Evolutionary conservation across 176 grass and related monocot species (phyloP).

Genomic region (Hyparrhenia diplandra): DNA sequence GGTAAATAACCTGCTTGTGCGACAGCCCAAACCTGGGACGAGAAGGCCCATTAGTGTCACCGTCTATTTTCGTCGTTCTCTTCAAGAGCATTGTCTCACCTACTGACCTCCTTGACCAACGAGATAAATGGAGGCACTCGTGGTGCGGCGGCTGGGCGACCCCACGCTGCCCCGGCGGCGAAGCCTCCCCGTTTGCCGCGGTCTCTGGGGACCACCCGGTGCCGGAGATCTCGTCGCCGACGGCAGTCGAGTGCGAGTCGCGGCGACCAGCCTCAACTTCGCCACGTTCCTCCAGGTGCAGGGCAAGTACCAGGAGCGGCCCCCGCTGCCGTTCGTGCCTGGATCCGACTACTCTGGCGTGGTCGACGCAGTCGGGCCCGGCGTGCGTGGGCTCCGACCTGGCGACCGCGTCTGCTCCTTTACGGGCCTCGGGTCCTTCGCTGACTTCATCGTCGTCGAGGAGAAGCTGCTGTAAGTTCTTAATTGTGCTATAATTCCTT

Average conservation of each 20-base stretch:
- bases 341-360: slow-evolving; percentile 84
- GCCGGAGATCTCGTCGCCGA: slow-evolving; percentile 52
- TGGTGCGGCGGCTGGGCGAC: slow-evolving; percentile 69
- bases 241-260: slow-evolving; percentile 67
- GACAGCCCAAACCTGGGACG: not conserved
- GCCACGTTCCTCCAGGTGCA: slow-evolving; percentile 82
- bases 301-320: slow-evolving; percentile 86
- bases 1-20: no score
- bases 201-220: slow-evolving; percentile 40
- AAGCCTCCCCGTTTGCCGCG: slow-evolving; percentile 42
- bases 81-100: not conserved
- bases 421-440: slow-evolving; percentile 51
- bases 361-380: slow-evolving; percentile 71
- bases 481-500: not conserved
- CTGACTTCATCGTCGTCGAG: slow-evolving; percentile 65
- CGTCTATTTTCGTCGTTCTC: no score
- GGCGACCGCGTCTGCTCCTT: slow-evolving; percentile 76
- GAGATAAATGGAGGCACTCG: slow-evolving; percentile 61
- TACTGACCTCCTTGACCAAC: not conserved
- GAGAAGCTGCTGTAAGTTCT: slow-evolving; percentile 66
- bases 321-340: slow-evolving; percentile 60
- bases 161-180: slow-evolving; percentile 50
- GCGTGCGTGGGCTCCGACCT: slow-evolving; percentile 46
- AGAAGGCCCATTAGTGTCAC: not conserved
- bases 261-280: slow-evolving; percentile 78